Conservation (phyloP, 139 green algal genomes). For the Micractinium conductrix region DNA sequence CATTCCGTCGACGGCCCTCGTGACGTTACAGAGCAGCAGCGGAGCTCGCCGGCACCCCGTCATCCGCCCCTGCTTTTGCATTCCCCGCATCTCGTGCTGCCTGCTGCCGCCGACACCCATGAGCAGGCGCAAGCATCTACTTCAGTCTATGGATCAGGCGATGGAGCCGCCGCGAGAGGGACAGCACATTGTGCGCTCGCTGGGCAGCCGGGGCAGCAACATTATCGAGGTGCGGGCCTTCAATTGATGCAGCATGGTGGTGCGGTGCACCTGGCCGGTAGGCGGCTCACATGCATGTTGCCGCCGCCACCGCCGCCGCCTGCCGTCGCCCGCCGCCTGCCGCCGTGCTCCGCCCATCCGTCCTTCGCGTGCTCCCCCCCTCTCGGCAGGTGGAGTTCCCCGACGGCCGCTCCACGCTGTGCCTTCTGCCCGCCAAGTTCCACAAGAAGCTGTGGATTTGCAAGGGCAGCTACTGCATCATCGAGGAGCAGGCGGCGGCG, state of each 20-base stretch:
- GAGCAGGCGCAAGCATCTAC: slow-evolving; percentile 50
- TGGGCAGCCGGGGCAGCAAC: slow-evolving; percentile 58
- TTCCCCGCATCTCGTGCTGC: no score
- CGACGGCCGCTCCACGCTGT: slow-evolving; percentile 60
- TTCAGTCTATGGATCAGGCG: slow-evolving; percentile 38
- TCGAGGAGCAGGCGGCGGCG: slow-evolving; percentile 53
- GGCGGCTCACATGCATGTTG: background rate
- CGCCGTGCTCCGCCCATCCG: background rate
- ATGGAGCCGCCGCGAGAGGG: slow-evolving; percentile 36
- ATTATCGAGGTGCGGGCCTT: slow-evolving; percentile 49
- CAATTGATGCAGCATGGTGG: background rate
- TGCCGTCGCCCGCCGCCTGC: background rate
- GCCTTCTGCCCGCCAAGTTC: slow-evolving; percentile 77
- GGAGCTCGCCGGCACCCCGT: no score
- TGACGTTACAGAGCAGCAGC: no score
- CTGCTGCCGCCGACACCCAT: background rate
- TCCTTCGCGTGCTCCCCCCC: background rate
- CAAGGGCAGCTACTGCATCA: slow-evolving; percentile 69
- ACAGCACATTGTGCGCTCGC: slow-evolving; percentile 51
- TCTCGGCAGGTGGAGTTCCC: slow-evolving; percentile 68
- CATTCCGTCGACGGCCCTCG: no score
- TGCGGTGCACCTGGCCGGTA: background rate
- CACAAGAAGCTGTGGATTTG: slow-evolving; percentile 85
- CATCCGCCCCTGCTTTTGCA: no score
- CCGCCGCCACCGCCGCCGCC: background rate